Evolutionary conservation across 768 basidiomycete species (phyloP).

Genomic region (Trametes cubensis): DNA sequence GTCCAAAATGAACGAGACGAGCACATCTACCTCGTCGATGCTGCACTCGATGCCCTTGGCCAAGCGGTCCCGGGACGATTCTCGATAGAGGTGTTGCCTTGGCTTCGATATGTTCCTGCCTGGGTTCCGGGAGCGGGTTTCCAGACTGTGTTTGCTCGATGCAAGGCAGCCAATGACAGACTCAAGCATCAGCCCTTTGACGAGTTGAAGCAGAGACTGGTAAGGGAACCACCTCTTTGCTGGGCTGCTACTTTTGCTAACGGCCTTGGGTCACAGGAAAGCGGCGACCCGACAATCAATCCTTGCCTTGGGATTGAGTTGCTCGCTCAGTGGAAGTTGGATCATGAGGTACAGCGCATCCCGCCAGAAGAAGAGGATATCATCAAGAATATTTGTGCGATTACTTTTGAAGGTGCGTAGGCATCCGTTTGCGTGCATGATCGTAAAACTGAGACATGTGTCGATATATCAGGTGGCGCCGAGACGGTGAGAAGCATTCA

Average conservation of each 20-base stretch:
- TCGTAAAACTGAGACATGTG: too few relatives aligned
- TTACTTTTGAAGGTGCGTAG: slow-evolving; percentile 3
- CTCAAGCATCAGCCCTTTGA: slow-evolving; percentile 5
- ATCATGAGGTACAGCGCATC: not conserved
- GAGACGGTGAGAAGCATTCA: too few relatives aligned
- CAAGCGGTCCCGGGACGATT: not conserved
- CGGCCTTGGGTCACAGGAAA: too few relatives aligned
- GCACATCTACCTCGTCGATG: slow-evolving; percentile 3
- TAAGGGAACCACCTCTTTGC: not conserved
- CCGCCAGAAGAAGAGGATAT: not conserved
- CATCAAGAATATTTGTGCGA: not conserved
- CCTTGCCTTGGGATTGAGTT: not conserved
- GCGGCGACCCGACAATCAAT: not conserved
- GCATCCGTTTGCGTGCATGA: too few relatives aligned
- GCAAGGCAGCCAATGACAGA: not conserved
- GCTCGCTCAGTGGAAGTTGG: not conserved
- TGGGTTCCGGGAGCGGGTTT: slow-evolving; percentile 19
- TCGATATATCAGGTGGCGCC: too few relatives aligned
- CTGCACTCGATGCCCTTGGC: not conserved
- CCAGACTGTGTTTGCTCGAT: not conserved
- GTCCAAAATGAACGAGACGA: slow-evolving; percentile 32
- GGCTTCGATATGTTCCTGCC: slow-evolving; percentile 9
- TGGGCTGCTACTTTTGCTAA: too few relatives aligned
- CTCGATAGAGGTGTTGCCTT: slow-evolving; percentile 8
- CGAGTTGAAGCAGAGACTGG: not conserved